These are phyloP conservation scores for Phytopythium cucurbitacearum DNA, from an alignment of 352 stramenopile species.

Conservation along the genomic window DNA sequence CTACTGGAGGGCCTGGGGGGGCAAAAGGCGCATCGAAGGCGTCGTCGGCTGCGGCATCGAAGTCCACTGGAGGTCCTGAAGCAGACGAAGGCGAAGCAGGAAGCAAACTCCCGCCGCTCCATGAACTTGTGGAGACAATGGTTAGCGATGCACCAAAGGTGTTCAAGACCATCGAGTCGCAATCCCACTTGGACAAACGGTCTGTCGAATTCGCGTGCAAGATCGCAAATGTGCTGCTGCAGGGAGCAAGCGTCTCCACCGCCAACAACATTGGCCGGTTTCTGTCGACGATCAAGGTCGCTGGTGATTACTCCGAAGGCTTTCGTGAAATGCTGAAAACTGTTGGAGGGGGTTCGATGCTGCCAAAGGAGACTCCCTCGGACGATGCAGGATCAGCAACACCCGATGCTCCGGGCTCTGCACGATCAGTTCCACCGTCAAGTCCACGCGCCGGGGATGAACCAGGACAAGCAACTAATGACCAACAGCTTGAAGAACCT, in stretches of 20 bases:
- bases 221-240: slow-evolving; percentile 18
- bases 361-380: slow-evolving; percentile 17
- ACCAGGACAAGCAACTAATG: too few species aligned
- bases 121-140: slow-evolving; percentile 29
- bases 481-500: too few species aligned
- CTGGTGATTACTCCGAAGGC: slow-evolving; percentile 24
- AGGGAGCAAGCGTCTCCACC: not conserved
- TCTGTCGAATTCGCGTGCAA: slow-evolving; percentile 33
- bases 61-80: slow-evolving; percentile 3
- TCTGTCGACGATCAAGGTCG: slow-evolving; percentile 39
- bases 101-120: slow-evolving; percentile 20
- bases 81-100: slow-evolving; percentile 3
- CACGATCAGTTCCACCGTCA: not conserved
- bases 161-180: slow-evolving; percentile 20
- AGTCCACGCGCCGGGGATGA: not conserved
- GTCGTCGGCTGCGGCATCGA: not conserved
- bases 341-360: slow-evolving; percentile 24
- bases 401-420: not conserved
- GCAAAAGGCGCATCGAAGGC: too few species aligned
- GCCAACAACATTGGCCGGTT: slow-evolving; percentile 18
- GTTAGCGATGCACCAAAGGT: slow-evolving; percentile 25
- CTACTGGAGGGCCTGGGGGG: too few species aligned
- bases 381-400: not conserved
- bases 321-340: slow-evolving; percentile 28
- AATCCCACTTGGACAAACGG: slow-evolving; percentile 15